Evolutionary conservation across 176 grass and related monocot genomes (phyloP), one percentile per base, ranked within the genome.

Genomic region (Raddia guianensis): DNA sequence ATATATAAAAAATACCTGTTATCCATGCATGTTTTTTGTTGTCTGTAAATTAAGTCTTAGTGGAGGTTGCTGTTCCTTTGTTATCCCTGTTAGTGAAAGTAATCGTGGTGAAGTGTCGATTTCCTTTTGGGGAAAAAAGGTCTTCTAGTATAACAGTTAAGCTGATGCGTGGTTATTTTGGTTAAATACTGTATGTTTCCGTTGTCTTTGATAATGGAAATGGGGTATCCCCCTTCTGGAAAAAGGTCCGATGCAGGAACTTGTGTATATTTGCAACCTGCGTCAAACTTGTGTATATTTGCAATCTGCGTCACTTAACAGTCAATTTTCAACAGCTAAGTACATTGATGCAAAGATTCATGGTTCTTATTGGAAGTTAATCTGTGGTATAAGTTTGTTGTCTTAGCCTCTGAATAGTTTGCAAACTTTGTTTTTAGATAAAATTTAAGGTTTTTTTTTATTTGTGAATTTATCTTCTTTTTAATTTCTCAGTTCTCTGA

Each of bases 331-430:
- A 7, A 33, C 40, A 7, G 14, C 10, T 20, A 55, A 55, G 3
- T 37, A 44, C 3, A 10, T 65, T 55, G n/a, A 66, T 66, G 18
- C 73, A 76, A 75, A 76, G 35, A 15, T 78, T 78, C 21, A 64
- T 51, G 45, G 58, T 10, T 40, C 33, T 48, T 58, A 12, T 3
- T 44, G 12, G 61, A 11, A 40, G 48, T 32, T 51, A 48, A 66
- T 66, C 14, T 21, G 37, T 66, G 6, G 66, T 74, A n/a, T 66
- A 46, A 13, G 6, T 66, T 32, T 50, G 12, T 3, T 42, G 2
- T 18, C 18, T 43, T 73, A 11, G 12, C 48, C 19, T 42, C 46
- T 27, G 27, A 12, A 73, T 3, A n/a, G 63, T 62, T 45, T 33
- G 9, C n/a, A 64, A 55, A 85, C 19, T 47, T 54, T 85, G 12